Evolutionary conservation across 1,284 basidiomycete genomes (phyloP).

Genomic region (Volvariella surrecta): DNA sequence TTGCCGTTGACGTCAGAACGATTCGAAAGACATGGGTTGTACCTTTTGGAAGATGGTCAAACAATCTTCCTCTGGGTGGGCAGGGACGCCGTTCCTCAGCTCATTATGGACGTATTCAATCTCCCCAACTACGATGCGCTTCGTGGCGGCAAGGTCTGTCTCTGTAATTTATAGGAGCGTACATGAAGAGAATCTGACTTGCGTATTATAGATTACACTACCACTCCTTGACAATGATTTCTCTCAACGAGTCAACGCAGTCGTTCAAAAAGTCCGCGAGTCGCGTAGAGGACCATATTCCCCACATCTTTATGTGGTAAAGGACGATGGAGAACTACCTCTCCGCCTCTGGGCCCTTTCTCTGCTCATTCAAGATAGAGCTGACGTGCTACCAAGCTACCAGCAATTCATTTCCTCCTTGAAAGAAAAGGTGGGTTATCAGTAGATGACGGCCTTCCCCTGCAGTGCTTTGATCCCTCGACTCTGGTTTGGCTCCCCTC

Average conservation of each 20-base stretch:
- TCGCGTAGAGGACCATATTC: constrained; percentile 86
- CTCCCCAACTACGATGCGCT: constrained; percentile 83
- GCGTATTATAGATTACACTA: constrained; percentile 60
- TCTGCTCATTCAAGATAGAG: constrained; percentile 91
- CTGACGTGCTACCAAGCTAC: constrained; percentile 92
- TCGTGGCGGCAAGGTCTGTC: constrained; percentile 81
- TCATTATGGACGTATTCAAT: constrained; percentile 92
- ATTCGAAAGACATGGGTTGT: constrained; percentile 92
- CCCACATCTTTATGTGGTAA: constrained; percentile 95
- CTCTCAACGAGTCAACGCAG: constrained; percentile 87
- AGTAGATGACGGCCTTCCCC: no score
- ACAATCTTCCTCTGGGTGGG: constrained; percentile 98
- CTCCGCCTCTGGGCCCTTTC: constrained; percentile 93
- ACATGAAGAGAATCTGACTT: constrained; percentile 1
- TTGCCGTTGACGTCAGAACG: constrained; percentile 91
- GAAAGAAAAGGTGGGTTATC: constrained; percentile 30
- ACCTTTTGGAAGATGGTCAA: constrained; percentile 96
- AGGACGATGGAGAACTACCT: constrained; percentile 95
- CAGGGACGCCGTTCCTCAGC: constrained; percentile 91
- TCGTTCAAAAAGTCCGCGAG: constrained; percentile 90
- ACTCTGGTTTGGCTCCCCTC: no score
- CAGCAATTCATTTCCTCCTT: constrained; percentile 67
- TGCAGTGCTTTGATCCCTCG: no score
- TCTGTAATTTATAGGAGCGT: neutral
- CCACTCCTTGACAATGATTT: constrained; percentile 88